Conservation (phyloP, 2,329 filamentous ascomycete species). For the Moelleriella libera region DNA sequence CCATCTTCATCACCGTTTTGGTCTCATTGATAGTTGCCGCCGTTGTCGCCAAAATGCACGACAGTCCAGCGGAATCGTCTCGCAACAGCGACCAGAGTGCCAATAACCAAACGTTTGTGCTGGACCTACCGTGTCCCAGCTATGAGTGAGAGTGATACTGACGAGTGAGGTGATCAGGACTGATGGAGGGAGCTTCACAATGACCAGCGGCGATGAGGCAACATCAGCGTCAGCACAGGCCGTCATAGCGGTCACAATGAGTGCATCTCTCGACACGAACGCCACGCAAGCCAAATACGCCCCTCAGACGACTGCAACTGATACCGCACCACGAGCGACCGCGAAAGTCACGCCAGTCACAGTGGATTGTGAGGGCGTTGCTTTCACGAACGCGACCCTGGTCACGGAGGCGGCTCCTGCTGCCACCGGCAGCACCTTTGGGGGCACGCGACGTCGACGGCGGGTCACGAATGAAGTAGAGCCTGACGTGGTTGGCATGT, state of each 20-base stretch:
- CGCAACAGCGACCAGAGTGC: slow-evolving; percentile 1
- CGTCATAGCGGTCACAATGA: not conserved
- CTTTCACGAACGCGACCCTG: not conserved
- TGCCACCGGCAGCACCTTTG: not conserved
- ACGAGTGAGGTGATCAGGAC: not conserved
- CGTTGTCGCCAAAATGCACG: slow-evolving; percentile 9
- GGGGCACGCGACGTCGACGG: not conserved
- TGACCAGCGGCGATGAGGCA: not conserved
- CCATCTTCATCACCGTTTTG: slow-evolving; percentile 10
- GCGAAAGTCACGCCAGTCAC: not conserved
- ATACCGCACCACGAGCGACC: not conserved
- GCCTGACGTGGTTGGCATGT: slow-evolving; percentile 1
- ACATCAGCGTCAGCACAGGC: not conserved
- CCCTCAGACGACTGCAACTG: not conserved
- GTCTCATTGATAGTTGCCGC: slow-evolving; percentile 11
- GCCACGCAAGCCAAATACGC: not conserved
- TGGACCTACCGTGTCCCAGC: too few relatives aligned
- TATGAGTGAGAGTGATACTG: not conserved
- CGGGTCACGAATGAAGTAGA: not conserved
- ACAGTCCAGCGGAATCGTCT: not conserved
- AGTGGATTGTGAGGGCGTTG: slow-evolving; percentile 1
- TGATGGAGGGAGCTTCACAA: slow-evolving; percentile 4
- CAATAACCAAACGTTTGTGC: not conserved
- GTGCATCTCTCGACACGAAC: not conserved
- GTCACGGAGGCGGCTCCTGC: not conserved